Conservation (phyloP, 306 rosid species). For the Citrullus amarus region DNA sequence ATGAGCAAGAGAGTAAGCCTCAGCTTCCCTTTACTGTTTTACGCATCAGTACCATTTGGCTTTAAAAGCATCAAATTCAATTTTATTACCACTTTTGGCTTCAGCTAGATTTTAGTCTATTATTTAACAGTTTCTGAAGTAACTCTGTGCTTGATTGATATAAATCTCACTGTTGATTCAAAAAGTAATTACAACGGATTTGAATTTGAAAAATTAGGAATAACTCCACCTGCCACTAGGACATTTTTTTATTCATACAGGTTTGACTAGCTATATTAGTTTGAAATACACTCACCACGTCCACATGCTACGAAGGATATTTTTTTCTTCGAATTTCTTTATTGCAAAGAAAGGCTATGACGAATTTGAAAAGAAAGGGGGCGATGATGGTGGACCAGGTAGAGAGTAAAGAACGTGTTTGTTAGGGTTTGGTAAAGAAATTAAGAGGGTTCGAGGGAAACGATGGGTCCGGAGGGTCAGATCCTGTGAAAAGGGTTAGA, state of each 20-base stretch:
- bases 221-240: not conserved
- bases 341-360: not conserved
- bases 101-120: not conserved
- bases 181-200: not conserved
- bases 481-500: not conserved
- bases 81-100: not conserved
- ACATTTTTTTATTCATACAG: not conserved
- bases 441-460: not conserved
- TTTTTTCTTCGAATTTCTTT: not conserved
- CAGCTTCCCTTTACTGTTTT: not conserved
- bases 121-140: not conserved
- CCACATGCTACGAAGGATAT: not conserved
- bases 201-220: conserved; percentile 7
- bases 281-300: not conserved
- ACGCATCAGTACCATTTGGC: not conserved
- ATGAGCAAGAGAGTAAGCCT: conserved; percentile 62
- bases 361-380: not conserved
- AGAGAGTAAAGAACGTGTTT: conserved; percentile 2
- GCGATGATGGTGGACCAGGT: conserved; percentile 1
- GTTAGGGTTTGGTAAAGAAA: conserved; percentile 1
- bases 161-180: not conserved
- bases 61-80: not conserved
- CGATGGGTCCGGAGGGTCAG: conserved; percentile 2
- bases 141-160: not conserved
- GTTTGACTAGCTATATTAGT: conserved; percentile 5